Percentiles rank a stretch among this genome's conserved stretches.
phyloP scores from a whole-genome alignment of 176 grass and related monocot genomes.

The Musa itinerans region DNA sequence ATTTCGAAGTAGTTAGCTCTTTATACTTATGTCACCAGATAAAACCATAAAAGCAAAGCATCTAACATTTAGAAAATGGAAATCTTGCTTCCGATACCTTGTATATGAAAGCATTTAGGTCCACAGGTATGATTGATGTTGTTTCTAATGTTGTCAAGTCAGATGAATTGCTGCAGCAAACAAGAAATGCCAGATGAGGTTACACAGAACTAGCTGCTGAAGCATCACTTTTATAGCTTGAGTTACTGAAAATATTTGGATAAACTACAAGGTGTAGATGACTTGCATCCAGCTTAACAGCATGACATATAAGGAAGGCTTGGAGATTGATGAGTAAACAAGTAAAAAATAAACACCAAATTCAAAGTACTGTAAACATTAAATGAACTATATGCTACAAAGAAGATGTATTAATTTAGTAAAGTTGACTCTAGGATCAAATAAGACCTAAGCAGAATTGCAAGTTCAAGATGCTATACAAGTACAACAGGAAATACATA shows the following conservation, averaged over 20 bases:
- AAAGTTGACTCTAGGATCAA: not conserved
- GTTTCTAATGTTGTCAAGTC: constrained; percentile 70
- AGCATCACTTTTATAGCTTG: not conserved
- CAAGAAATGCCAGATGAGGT: constrained; percentile 5
- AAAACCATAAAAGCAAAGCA: not conserved
- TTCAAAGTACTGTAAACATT: not conserved
- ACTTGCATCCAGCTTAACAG: not conserved
- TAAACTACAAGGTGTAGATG: not conserved
- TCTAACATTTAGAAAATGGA: not conserved
- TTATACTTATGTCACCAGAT: not conserved
- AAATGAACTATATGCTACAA: not conserved
- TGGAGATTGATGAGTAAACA: no score
- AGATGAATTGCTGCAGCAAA: constrained; percentile 52
- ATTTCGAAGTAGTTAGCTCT: not conserved
- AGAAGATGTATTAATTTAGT: not conserved
- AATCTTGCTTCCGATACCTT: constrained; percentile 36
- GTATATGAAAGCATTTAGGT: constrained; percentile 81
- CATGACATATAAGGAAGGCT: no score
- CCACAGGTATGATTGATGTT: constrained; percentile 71
- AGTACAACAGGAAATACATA: constrained; percentile 1
- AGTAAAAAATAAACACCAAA: not conserved
- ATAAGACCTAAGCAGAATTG: not conserved
- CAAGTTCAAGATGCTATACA: not conserved
- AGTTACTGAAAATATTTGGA: not conserved
- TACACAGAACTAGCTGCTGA: not conserved